phyloP scores from a whole-genome alignment of 2,329 filamentous ascomycete species.

The Colletotrichum sp. region DNA sequence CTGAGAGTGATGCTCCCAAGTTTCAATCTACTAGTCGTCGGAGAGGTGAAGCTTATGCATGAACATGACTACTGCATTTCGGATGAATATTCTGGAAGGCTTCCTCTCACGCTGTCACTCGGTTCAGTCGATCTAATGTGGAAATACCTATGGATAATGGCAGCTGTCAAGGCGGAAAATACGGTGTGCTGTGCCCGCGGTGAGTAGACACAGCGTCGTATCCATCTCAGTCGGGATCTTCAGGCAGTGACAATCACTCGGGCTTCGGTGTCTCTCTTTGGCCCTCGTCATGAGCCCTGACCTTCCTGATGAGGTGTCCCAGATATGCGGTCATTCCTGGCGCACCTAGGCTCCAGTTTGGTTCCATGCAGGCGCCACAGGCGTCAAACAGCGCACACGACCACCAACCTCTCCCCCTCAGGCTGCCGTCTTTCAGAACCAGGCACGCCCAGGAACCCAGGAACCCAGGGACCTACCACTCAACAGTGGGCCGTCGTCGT shows the following conservation, averaged over 20 bases:
- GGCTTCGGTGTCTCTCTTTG: background rate
- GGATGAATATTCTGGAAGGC: background rate
- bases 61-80: background rate
- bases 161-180: background rate
- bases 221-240: background rate
- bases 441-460: background rate
- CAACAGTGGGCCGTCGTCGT: background rate
- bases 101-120: background rate
- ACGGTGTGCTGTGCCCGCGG: background rate
- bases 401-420: background rate
- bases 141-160: background rate
- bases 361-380: conserved; percentile 7
- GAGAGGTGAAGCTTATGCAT: background rate
- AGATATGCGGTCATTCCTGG: conserved; percentile 3
- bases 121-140: background rate
- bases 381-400: conserved; percentile 4
- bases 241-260: background rate
- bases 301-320: background rate
- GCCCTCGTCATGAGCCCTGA: background rate
- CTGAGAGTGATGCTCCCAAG: background rate
- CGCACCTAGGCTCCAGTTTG: background rate
- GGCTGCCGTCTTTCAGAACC: background rate
- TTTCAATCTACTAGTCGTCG: background rate
- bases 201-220: background rate
- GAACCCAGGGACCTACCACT: background rate